A percentile compares a stretch with the other conserved stretches of the same genome.
Conservation (phyloP, 1,284 basidiomycete genomes). For the Caloboletus inedulis region DNA sequence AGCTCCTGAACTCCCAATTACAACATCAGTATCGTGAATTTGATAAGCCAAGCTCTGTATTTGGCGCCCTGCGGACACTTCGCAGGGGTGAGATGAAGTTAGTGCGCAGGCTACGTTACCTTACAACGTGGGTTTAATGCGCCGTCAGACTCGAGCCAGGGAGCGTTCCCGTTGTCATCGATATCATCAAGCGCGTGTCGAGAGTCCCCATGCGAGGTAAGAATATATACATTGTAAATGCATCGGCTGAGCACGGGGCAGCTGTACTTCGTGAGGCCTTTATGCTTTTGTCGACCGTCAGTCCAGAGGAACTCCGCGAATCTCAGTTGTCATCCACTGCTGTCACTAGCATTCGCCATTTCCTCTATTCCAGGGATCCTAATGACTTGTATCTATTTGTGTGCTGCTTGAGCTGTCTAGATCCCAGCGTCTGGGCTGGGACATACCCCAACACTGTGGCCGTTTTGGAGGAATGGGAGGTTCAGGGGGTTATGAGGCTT, state of each 20-base stretch:
- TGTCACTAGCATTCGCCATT: slow-evolving; percentile 48
- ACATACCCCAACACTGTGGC: slow-evolving; percentile 45
- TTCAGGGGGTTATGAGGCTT: slow-evolving; percentile 63
- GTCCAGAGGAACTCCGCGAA: slow-evolving; percentile 31
- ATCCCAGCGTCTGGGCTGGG: slow-evolving; percentile 65
- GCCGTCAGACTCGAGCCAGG: slow-evolving; percentile 25
- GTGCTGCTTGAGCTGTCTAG: slow-evolving; percentile 55
- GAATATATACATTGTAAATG: slow-evolving; percentile 2
- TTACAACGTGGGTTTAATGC: slow-evolving; percentile 28
- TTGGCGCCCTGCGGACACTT: slow-evolving; percentile 21
- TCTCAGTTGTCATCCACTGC: slow-evolving; percentile 35
- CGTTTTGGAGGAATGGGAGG: slow-evolving; percentile 63
- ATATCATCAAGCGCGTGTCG: slow-evolving; percentile 39
- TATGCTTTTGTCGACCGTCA: slow-evolving; percentile 39
- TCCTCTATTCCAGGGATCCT: slow-evolving; percentile 52
- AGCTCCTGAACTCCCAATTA: slow-evolving; percentile 20
- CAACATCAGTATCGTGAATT: slow-evolving; percentile 12
- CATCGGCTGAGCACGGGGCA: slow-evolving; percentile 19
- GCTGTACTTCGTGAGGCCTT: slow-evolving; percentile 51
- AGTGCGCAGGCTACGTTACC: neutral
- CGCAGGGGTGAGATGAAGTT: slow-evolving; percentile 24
- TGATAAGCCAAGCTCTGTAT: slow-evolving; percentile 2
- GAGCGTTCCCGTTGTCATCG: slow-evolving; percentile 35
- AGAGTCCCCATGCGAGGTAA: slow-evolving; percentile 36
- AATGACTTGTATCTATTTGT: slow-evolving; percentile 67